Percentiles rank a stretch among this genome's conserved stretches.
phyloP scores from a whole-genome alignment of 2,329 filamentous ascomycete species.

The Aspergillus novoparasiticus region DNA sequence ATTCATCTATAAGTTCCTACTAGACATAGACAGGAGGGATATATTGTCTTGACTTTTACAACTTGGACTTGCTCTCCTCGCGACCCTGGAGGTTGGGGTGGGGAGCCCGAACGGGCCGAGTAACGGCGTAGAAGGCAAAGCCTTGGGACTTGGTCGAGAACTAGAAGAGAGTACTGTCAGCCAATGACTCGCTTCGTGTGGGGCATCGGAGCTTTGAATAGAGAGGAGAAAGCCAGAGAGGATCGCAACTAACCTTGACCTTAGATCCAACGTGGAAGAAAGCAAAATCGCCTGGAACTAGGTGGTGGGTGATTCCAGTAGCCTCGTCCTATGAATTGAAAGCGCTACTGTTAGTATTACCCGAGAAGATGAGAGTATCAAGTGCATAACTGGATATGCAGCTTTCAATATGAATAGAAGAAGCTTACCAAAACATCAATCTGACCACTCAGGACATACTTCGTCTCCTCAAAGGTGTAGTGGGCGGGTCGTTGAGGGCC shows the following conservation, averaged over 20 bases:
- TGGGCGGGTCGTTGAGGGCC: slow-evolving; percentile 24
- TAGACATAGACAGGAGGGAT: neutral
- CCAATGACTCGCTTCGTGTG: neutral
- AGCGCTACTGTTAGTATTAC: neutral
- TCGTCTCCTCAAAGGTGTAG: slow-evolving; percentile 29
- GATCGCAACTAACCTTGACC: neutral
- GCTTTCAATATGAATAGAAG: neutral
- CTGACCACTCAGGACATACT: slow-evolving; percentile 29
- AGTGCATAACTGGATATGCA: neutral
- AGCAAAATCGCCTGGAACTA: slow-evolving; percentile 15
- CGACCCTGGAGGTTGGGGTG: neutral
- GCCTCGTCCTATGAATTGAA: slow-evolving; percentile 9
- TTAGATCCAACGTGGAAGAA: slow-evolving; percentile 11
- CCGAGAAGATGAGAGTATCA: neutral
- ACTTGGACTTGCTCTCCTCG: neutral
- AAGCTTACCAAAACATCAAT: slow-evolving; percentile 26
- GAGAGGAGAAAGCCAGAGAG: neutral
- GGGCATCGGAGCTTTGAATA: too few relatives aligned
- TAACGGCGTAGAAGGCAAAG: neutral
- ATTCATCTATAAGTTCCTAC: neutral
- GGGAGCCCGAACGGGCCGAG: neutral
- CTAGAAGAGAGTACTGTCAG: neutral
- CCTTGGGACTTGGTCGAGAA: neutral
- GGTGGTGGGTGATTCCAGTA: slow-evolving; percentile 15
- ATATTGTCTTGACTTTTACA: neutral